A percentile compares a stretch with the other conserved stretches of the same genome.
phyloP scores from a whole-genome alignment of 2,329 filamentous ascomycete species.

The Fusarium succisae region DNA sequence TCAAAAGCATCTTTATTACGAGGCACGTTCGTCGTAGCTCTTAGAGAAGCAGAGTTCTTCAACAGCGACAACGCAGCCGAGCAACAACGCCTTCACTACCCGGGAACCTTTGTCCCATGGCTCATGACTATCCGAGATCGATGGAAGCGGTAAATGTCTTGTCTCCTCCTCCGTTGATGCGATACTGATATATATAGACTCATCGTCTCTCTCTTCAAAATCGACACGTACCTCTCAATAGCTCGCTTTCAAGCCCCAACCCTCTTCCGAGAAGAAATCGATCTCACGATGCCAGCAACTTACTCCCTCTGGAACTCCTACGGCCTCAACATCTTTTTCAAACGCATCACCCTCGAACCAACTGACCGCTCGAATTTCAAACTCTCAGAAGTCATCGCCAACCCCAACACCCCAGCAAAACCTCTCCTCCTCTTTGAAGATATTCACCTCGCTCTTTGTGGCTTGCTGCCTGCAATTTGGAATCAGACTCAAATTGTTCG shows the following conservation, averaged over 20 bases:
- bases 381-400: conserved; percentile 45
- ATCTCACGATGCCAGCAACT: conserved; percentile 47
- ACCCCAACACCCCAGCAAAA: conserved; percentile 40
- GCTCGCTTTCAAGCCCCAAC: conserved; percentile 44
- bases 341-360: conserved; percentile 47
- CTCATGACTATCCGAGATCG: conserved; percentile 44
- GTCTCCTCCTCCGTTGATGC: background rate
- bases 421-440: conserved; percentile 47
- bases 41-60: conserved; percentile 51
- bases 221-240: conserved; percentile 51
- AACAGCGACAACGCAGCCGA: conserved; percentile 45
- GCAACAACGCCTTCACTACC: conserved; percentile 49
- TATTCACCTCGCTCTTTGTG: conserved; percentile 47
- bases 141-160: conserved; percentile 47
- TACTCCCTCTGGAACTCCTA: conserved; percentile 51
- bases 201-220: conserved; percentile 48
- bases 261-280: conserved; percentile 50
- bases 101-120: conserved; percentile 52
- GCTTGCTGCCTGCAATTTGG: conserved; percentile 46
- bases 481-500: conserved; percentile 41
- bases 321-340: conserved; percentile 50
- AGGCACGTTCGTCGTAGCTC: conserved; percentile 46
- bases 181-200: conserved; percentile 40
- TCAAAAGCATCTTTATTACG: conserved; percentile 47
- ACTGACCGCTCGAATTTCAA: conserved; percentile 43